A percentile compares a stretch with the other conserved stretches of the same genome.
phyloP scores from a whole-genome alignment of 176 grass and related monocot genomes.

The Avena eriantha region DNA sequence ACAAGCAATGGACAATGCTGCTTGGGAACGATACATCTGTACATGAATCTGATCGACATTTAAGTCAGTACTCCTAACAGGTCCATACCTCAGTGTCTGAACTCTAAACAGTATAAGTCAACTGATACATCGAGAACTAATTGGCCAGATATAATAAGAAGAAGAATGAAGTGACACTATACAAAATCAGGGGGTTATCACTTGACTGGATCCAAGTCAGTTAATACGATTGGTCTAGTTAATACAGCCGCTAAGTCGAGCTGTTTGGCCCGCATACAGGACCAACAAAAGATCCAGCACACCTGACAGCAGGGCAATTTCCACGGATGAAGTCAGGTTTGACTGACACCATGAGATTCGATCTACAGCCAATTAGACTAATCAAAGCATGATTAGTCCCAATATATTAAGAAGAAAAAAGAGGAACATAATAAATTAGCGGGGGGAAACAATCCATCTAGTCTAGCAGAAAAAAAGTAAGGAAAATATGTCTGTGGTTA shows the following conservation, averaged over 20 bases:
- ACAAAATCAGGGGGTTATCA: background rate
- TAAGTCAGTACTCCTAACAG: background rate
- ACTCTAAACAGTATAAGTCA: slow-evolving; percentile 3
- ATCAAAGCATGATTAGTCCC: background rate
- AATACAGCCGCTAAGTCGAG: background rate
- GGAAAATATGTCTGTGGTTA: background rate
- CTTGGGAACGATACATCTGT: background rate
- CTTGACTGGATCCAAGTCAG: background rate
- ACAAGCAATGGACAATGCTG: background rate
- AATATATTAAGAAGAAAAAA: background rate
- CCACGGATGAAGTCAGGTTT: background rate
- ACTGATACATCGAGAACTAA: background rate
- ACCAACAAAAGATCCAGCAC: background rate
- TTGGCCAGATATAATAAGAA: slow-evolving; percentile 1
- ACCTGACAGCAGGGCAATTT: background rate
- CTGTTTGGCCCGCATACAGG: background rate
- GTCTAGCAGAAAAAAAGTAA: background rate
- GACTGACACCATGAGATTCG: background rate
- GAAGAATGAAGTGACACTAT: background rate
- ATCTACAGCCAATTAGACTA: background rate
- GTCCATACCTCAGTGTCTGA: background rate
- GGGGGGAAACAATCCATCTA: background rate
- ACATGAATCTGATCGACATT: background rate
- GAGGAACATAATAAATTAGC: background rate
- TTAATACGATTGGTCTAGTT: background rate